phyloP scores from a whole-genome alignment of 2,329 filamentous ascomycete genomes.

The Hymenoscyphus infarciens region DNA sequence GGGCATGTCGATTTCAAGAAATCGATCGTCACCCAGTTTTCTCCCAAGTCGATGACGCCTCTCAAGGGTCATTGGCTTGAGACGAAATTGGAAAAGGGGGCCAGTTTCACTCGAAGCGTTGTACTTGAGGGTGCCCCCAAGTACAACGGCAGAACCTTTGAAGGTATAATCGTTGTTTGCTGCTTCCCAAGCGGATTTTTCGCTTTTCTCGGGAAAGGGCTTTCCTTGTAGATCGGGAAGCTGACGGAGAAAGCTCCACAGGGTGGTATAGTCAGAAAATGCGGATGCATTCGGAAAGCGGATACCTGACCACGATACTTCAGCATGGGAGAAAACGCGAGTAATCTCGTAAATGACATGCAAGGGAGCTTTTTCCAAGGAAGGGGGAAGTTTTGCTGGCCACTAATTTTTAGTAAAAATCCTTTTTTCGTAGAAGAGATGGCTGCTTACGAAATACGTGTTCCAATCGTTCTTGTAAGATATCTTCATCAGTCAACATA shows the following conservation, averaged over 20 bases:
- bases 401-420: no score
- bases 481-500: constrained; percentile 9
- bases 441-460: constrained; percentile 22
- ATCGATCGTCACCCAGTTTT: constrained; percentile 56
- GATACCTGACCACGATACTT: constrained; percentile 24
- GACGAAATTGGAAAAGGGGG: constrained; percentile 44
- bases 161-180: constrained; percentile 19
- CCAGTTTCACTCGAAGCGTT: constrained; percentile 35
- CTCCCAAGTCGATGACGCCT: constrained; percentile 49
- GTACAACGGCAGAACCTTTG: constrained; percentile 39
- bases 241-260: constrained; percentile 42
- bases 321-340: constrained; percentile 30
- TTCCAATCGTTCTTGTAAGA: constrained; percentile 15
- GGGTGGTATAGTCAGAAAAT: constrained; percentile 43
- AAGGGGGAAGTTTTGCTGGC: constrained; percentile 25
- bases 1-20: constrained; percentile 53
- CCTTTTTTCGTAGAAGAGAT: neutral
- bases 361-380: constrained; percentile 19
- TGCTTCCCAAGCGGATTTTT: constrained; percentile 42
- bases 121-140: constrained; percentile 43
- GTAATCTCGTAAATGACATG: constrained; percentile 33
- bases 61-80: constrained; percentile 49
- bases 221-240: constrained; percentile 44
- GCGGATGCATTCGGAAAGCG: constrained; percentile 10
- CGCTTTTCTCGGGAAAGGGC: constrained; percentile 46